Evolutionary conservation across 2,329 filamentous ascomycete species (phyloP).

Genomic region (Colletotrichum sublineola): DNA sequence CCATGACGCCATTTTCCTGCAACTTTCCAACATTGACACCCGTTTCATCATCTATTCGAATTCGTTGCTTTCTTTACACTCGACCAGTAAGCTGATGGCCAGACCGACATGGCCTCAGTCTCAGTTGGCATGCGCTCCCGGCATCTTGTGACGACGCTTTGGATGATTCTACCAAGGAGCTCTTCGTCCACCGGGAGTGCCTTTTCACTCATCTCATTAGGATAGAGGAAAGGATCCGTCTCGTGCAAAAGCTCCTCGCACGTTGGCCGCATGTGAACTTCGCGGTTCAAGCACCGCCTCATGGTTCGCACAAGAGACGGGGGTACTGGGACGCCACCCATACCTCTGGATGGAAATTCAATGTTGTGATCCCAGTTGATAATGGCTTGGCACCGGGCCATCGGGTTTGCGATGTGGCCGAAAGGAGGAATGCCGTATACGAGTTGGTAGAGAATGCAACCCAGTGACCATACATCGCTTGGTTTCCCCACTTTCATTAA

Average conservation of each 20-base stretch:
- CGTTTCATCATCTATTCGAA: slow-evolving; percentile 40
- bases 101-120: slow-evolving; percentile 66
- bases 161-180: slow-evolving; percentile 71
- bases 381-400: slow-evolving; percentile 88
- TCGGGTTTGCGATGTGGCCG: slow-evolving; percentile 88
- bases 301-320: slow-evolving; percentile 71
- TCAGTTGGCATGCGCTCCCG: slow-evolving; percentile 71
- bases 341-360: slow-evolving; percentile 76
- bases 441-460: slow-evolving; percentile 98
- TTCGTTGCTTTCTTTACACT: slow-evolving; percentile 67
- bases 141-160: slow-evolving; percentile 72
- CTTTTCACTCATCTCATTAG: slow-evolving; percentile 67
- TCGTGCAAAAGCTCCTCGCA: slow-evolving; percentile 72
- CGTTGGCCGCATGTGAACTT: slow-evolving; percentile 73
- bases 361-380: slow-evolving; percentile 82
- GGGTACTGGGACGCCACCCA: slow-evolving; percentile 75
- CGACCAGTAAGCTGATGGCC: slow-evolving; percentile 73
- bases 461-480: slow-evolving; percentile 94
- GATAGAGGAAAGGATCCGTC: slow-evolving; percentile 74
- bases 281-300: slow-evolving; percentile 72
- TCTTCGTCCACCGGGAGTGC: slow-evolving; percentile 73
- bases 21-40: slow-evolving; percentile 37
- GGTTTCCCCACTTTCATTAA: slow-evolving; percentile 97
- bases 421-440: slow-evolving; percentile 97
- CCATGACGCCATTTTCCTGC: slow-evolving; percentile 34